phyloP scores from a whole-genome alignment of 768 basidiomycete genomes.

The Amanita pallidorosea region DNA sequence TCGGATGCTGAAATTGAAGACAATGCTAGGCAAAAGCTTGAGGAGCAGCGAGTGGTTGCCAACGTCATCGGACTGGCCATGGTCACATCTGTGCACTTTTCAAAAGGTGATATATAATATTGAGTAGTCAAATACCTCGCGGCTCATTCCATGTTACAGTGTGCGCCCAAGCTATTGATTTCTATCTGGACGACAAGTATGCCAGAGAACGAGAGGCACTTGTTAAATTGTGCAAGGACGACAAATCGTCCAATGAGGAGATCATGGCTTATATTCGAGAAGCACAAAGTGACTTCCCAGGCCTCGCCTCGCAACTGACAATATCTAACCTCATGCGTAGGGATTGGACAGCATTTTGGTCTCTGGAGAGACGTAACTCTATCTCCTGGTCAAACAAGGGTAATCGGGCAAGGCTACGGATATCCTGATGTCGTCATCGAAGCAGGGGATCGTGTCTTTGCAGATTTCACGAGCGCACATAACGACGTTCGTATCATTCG shows the following conservation, averaged over 20 bases:
- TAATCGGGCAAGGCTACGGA: conserved; percentile 3
- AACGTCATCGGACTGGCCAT: conserved; percentile 9
- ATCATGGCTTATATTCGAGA: conserved; percentile 17
- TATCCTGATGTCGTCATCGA: conserved; percentile 6
- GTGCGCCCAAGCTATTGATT: conserved; percentile 15
- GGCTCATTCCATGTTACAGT: conserved; percentile 7
- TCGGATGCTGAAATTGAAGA: not conserved
- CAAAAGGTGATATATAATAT: conserved; percentile 10
- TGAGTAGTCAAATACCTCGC: not conserved
- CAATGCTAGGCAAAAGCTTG: conserved; percentile 7
- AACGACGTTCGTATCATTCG: conserved; percentile 8
- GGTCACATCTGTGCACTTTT: conserved; percentile 13
- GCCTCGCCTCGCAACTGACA: not conserved
- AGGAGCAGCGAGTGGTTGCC: conserved; percentile 10
- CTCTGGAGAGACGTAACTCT: conserved; percentile 8
- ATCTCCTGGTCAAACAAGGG: not conserved
- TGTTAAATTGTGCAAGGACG: conserved; percentile 7
- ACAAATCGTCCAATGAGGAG: conserved; percentile 8
- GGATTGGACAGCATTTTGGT: conserved; percentile 9
- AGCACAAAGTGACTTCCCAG: conserved; percentile 12
- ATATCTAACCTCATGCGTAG: conserved; percentile 1
- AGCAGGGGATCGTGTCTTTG: conserved; percentile 10
- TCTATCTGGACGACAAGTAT: conserved; percentile 14
- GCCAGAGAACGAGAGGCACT: conserved; percentile 11
- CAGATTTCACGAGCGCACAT: conserved; percentile 7